Percentiles rank a stretch among this genome's conserved stretches.
phyloP scores from a whole-genome alignment of 352 stramenopile species.

The Pythium coloratum region DNA sequence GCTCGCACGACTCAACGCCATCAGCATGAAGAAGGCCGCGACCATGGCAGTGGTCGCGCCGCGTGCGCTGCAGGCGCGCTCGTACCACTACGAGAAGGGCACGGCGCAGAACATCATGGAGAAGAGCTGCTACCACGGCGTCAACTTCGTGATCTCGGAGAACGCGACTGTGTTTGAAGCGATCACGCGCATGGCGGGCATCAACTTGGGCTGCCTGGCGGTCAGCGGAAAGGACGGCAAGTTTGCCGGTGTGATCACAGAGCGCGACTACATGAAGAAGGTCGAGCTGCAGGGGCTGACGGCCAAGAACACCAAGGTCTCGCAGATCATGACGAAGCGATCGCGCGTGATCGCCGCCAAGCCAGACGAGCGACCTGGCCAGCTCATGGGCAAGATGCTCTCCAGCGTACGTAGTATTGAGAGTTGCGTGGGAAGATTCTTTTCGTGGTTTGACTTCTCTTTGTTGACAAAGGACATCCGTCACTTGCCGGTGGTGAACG shows the following conservation, averaged over 20 bases:
- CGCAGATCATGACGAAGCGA: constrained; percentile 94
- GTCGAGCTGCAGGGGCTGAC: constrained; percentile 93
- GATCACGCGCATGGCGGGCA: constrained; percentile 94
- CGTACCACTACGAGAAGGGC: constrained; percentile 77
- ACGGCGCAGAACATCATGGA: constrained; percentile 90
- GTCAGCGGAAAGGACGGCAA: constrained; percentile 88
- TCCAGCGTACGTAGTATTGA: constrained; percentile 54
- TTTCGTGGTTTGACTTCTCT: neutral
- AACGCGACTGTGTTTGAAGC: constrained; percentile 93
- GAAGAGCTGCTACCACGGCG: constrained; percentile 93
- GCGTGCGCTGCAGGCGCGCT: constrained; percentile 17
- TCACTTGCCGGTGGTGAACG: constrained; percentile 94
- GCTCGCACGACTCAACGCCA: constrained; percentile 6
- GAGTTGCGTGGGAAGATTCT: too few relatives aligned
- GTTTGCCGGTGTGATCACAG: constrained; percentile 91
- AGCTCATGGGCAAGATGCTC: constrained; percentile 97
- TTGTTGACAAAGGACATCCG: constrained; percentile 77
- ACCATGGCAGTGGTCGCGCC: neutral
- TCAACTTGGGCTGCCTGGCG: constrained; percentile 92
- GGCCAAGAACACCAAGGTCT: constrained; percentile 80
- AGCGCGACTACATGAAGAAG: constrained; percentile 96
- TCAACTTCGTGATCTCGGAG: constrained; percentile 94
- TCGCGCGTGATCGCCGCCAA: constrained; percentile 90
- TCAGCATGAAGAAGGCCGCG: neutral
- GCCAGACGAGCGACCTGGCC: constrained; percentile 82